Conservation (phyloP, 1,139 yeast species). For the Maudiozyma humilis region DNA sequence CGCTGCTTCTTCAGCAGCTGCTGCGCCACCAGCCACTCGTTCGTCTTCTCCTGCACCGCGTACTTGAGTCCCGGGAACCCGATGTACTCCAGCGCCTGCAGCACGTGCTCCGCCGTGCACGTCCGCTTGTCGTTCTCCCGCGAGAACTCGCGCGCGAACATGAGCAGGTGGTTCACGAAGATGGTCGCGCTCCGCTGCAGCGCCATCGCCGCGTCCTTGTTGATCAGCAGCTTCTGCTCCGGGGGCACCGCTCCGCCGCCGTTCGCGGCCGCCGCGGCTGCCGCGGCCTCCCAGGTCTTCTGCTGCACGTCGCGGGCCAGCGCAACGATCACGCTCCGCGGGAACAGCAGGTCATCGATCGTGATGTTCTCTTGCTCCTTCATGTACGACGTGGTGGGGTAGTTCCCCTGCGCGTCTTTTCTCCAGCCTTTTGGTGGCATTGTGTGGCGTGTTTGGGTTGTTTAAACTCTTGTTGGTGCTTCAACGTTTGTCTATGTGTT, state of each 20-base stretch:
- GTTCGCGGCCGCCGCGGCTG: background rate
- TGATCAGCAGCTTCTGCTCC: constrained; percentile 36
- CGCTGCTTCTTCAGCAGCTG: constrained; percentile 18
- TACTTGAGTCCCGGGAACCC: constrained; percentile 38
- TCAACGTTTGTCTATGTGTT: background rate
- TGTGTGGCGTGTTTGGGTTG: background rate
- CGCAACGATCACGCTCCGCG: constrained; percentile 51
- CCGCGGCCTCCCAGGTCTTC: constrained; percentile 35
- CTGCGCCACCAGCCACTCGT: constrained; percentile 27
- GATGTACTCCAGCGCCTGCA: constrained; percentile 50
- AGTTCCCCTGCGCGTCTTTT: constrained; percentile 61
- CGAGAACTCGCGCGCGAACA: constrained; percentile 52
- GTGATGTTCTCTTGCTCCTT: constrained; percentile 51
- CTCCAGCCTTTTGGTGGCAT: constrained; percentile 87
- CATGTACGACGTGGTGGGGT: constrained; percentile 37
- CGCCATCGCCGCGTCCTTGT: constrained; percentile 61
- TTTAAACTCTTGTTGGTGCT: background rate
- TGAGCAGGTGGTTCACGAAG: constrained; percentile 58
- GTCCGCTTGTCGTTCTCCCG: constrained; percentile 49
- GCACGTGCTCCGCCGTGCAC: constrained; percentile 57
- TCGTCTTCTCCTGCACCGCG: constrained; percentile 25
- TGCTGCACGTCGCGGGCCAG: constrained; percentile 43
- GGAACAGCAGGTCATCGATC: constrained; percentile 63
- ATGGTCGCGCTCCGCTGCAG: constrained; percentile 67
- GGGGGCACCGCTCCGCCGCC: background rate